phyloP scores from a whole-genome alignment of 2,329 filamentous ascomycete species.

The Colletotrichum tamarilloi region DNA sequence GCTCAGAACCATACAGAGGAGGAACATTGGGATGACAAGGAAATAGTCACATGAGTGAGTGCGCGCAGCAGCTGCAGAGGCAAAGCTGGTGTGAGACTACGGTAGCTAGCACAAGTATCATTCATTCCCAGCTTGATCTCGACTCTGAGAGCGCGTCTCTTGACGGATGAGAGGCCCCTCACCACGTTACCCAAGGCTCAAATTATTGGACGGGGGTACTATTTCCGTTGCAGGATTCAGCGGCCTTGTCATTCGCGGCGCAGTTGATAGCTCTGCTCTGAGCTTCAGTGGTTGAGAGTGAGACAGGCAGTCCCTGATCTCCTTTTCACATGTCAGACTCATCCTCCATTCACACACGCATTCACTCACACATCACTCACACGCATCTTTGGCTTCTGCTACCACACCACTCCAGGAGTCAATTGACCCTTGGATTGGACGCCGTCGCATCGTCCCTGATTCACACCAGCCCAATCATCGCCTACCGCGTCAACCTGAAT shows the following conservation, averaged over 20 bases:
- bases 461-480: constrained; percentile 27
- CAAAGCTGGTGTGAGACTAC: not conserved
- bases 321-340: constrained; percentile 32
- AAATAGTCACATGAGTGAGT: constrained; percentile 4
- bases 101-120: not conserved
- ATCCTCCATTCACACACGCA: not conserved
- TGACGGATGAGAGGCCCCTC: not conserved
- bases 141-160: not conserved
- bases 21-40: not conserved
- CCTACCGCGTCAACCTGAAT: constrained; percentile 19
- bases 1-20: not conserved
- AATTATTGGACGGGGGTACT: constrained; percentile 14
- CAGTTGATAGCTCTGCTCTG: not conserved
- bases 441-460: constrained; percentile 24
- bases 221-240: constrained; percentile 28
- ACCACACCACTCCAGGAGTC: constrained; percentile 25
- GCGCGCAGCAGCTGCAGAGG: not conserved
- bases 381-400: not conserved
- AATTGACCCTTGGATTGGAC: constrained; percentile 19
- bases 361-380: not conserved
- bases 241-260: constrained; percentile 1
- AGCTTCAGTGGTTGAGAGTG: not conserved
- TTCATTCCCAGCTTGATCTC: not conserved
- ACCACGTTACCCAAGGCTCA: constrained; percentile 7
- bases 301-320: not conserved